Evolutionary conservation across 345 rosid genomes (phyloP), one percentile per base, ranked within the genome.

Genomic region (Pugionium dolabratum): DNA sequence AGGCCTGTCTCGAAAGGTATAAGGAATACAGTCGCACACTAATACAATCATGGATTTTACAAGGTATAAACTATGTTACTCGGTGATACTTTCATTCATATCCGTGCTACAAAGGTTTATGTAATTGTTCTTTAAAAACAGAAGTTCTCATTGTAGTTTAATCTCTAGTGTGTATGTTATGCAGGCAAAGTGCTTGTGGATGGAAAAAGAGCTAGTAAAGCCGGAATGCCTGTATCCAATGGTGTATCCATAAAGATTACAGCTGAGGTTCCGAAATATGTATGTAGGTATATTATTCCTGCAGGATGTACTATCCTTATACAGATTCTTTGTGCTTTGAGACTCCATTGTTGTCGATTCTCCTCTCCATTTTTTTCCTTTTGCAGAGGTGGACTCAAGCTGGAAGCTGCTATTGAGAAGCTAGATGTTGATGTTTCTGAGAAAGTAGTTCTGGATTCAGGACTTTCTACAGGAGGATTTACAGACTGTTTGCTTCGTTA

Each of bases 401-500:
- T 94, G 58, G 97, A 94, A 87, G 97, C 93, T 75, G 99, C 96
- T 6, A 68, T 94, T 36, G 99, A 88, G 79, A 85, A 90, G 74
- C 75, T 94, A 47, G 83, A 79, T 52, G 83, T 90, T 69, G 84
- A 88, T 79, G 99, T 90, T 5, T 79, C 79, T 47, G 99, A 91
- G 53, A 94, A 87, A 85, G 86, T 90, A 61, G 96, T 87, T 54
- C 95, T 94, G 52, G 99, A 94, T 83, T 77, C 97, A 9, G 97
- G 99, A 39, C 81, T 94, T 76, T 94, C 97, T 11, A 90, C 96
- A 0, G 96, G 99, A 74, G 99, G 97, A 51, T 90, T 94, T 72
- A 84, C 97, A 1, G 95, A 94, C 69, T 90, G 97, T 75, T 81
- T 94, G 82, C 99, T 94, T 71, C 97, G 90, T 75, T 62, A 84